Conservation (phyloP, 1,139 yeast species). For the Geotrichum citri-aurantii region DNA sequence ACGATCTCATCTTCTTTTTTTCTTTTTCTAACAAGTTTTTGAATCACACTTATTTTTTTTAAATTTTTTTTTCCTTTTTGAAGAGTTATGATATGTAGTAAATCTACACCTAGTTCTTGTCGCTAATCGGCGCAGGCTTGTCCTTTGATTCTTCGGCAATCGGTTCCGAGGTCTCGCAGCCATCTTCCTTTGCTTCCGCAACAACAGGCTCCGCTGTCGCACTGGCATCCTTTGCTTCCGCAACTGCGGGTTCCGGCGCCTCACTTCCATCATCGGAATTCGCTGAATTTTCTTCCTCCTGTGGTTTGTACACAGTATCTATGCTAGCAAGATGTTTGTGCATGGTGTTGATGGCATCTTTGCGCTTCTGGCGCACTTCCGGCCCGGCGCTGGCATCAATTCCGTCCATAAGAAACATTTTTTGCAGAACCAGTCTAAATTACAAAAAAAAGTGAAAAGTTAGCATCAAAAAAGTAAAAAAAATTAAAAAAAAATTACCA, state of each 20-base stretch:
- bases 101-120: neutral
- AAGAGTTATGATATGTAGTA: neutral
- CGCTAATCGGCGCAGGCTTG: neutral
- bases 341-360: conserved; percentile 37
- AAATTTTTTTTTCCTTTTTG: no score
- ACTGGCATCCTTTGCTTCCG: neutral
- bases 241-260: neutral
- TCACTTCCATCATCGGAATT: neutral
- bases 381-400: conserved; percentile 35
- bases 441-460: neutral
- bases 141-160: neutral
- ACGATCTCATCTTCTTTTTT: neutral
- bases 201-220: neutral
- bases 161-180: no score
- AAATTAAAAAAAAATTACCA: neutral
- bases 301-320: conserved; percentile 26
- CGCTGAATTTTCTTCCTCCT: neutral
- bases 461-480: neutral
- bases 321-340: conserved; percentile 35
- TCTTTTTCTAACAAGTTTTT: neutral
- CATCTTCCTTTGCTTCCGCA: neutral
- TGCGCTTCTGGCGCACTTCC: conserved; percentile 33
- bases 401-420: conserved; percentile 38
- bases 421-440: conserved; percentile 32
- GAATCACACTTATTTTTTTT: no score